Base-by-base conservation (phyloP, 495 filamentous ascomycete genomes). In the Penicillium verhagenii region DNA sequence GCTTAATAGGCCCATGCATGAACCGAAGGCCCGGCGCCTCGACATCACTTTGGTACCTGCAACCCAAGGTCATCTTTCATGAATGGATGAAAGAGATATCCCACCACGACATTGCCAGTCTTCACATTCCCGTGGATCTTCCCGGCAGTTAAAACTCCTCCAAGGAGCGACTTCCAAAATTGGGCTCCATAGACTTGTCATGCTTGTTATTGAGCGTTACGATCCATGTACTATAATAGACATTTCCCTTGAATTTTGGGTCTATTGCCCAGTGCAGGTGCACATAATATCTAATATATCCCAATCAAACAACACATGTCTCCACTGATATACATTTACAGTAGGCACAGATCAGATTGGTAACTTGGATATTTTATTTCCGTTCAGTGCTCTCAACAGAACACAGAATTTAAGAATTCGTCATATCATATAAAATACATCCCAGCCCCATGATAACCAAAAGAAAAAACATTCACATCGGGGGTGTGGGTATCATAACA, bases 401-500 rank as follows among this genome's bases (percentile, higher is more conserved):
- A 37, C 44, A 26, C 3, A 14, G 33, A 49, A 35, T 23, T 9
- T 55, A 47, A 18, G 21, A 26, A 29, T 49, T 56, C 59, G 52
- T 62, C 29, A 57, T 67, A 67, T 67, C 53, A 43, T 67, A 67
- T 61, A 50, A 6, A 19, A 65, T 55, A 37, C 33, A 25, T 54
- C 52, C 33, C 44, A 33, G 37, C 43, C 50, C 50, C 37, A 24
- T 28, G 31, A 24, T 49, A 14, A 20, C 21, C 20, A 2, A n/a
- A 1, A 16, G 19, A 14, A 24, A 50, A 52, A 24, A 35, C 29
- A 31, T 47, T 28, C 18, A 50, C 29, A 57, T 44, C 25, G 16
- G 35, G n/a, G 13, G 14, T 35, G 3, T 16, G 24, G 46, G 45
- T 57, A 42, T 43, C 16, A 44, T 62, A 57, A 64, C 54, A 50